Conservation (phyloP, 352 stramenopile species). For the Phytophthora sojae region DNA sequence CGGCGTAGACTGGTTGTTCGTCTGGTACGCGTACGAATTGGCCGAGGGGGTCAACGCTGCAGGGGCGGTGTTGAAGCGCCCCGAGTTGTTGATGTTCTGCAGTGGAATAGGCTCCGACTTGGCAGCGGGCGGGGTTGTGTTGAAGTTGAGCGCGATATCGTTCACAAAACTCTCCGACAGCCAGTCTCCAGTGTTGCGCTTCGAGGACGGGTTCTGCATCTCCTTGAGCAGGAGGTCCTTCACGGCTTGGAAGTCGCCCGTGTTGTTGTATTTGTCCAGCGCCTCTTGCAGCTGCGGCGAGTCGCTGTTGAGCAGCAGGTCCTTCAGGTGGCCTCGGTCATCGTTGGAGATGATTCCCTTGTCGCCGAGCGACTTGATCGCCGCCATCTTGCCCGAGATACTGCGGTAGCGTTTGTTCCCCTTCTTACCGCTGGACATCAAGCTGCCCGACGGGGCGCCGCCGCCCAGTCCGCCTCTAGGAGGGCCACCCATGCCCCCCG, state of each 20-base stretch:
- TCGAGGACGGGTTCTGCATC: constrained; percentile 67
- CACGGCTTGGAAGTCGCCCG: constrained; percentile 77
- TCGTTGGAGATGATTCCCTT: constrained; percentile 78
- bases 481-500: constrained; percentile 24
- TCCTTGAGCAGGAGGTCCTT: constrained; percentile 75
- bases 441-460: constrained; percentile 27
- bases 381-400: constrained; percentile 85
- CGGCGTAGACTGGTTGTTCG: constrained; percentile 17
- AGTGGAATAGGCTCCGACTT: constrained; percentile 32
- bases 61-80: constrained; percentile 21
- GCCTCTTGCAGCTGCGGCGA: constrained; percentile 78
- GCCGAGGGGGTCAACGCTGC: constrained; percentile 19
- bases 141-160: constrained; percentile 73
- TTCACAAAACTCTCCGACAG: constrained; percentile 81
- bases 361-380: constrained; percentile 80
- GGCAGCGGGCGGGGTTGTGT: constrained; percentile 20
- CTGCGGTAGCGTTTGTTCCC: constrained; percentile 78
- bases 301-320: constrained; percentile 83
- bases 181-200: constrained; percentile 78
- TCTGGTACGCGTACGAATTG: constrained; percentile 48
- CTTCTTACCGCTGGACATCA: constrained; percentile 61
- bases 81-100: constrained; percentile 25
- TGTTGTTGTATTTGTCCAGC: constrained; percentile 80
- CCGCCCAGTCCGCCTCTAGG: constrained; percentile 27
- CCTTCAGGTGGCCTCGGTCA: constrained; percentile 75